Base-by-base conservation (phyloP, 306 rosid genomes). In the Trifolium subterraneum region DNA sequence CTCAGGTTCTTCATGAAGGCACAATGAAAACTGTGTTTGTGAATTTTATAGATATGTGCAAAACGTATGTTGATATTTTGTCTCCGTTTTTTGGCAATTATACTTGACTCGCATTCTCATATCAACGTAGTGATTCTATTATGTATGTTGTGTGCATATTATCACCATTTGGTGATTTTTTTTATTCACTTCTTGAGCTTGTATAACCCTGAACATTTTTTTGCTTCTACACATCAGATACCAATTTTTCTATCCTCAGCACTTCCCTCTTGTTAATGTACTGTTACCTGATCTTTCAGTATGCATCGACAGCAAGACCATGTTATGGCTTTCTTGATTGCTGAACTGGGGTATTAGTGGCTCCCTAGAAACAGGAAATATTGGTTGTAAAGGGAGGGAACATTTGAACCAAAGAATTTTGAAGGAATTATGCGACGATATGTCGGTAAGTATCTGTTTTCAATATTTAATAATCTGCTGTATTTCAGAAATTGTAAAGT, bases 301-400 rank as follows among this genome's bases (percentile, higher is more conserved):
- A 92, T 94, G 99, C 96, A 92, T 81, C 88, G 99, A 47, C 96
- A 90, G 83, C 97, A 97, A 8, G 99, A 94, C 69, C 99, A 94
- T 70, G 96, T 94, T 70, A 90, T 90, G 97, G 87, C 92, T 58
- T 94, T 94, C 88, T 85, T 92, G 89, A 88, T 94, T 72, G 95
- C 97, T 11, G 99, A 94, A 64, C 75, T 92, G 87, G 99, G 99
- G n/a, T 56, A 94, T 97, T 12, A 94, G 93, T 76, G 99, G 99
- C 13, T 94, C 99, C 12, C 96, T 94, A 62, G 99, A 94, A 94
- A 54, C 97, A 90, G 74, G n/a, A n/a, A n/a, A 88, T 96, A 72
- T 85, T 94, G 78, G 97, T 94, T 16, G 97, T 94, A 15, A 94
- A 92, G 86, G 99, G 99, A 71, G 86, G 99, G n/a, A n/a, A n/a